These are phyloP conservation scores for Claviceps purpurea DNA, from an alignment of 2,329 filamentous ascomycete genomes.

Conservation along the genomic window DNA sequence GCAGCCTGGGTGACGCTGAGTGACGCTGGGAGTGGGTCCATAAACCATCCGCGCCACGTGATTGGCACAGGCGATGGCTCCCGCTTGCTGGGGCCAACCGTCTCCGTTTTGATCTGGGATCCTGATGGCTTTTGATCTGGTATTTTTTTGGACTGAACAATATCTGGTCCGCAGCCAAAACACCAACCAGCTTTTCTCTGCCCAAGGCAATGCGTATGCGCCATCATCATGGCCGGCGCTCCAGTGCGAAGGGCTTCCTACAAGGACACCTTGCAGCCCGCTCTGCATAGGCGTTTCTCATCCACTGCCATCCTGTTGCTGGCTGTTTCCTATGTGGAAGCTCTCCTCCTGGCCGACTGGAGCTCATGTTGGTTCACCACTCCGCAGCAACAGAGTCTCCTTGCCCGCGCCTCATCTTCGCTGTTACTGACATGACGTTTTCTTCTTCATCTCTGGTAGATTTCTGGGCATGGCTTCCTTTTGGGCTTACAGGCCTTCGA, in stretches of 20 bases:
- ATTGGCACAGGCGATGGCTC: conserved; percentile 6
- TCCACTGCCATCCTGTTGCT: conserved; percentile 60
- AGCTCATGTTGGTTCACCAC: conserved; percentile 45
- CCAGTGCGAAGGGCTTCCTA: conserved; percentile 51
- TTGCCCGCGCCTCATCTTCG: not conserved
- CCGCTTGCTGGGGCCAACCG: not conserved
- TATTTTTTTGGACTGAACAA: not conserved
- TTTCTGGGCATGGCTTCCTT: conserved; percentile 76
- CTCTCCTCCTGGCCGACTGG: conserved; percentile 57
- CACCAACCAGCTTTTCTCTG: conserved; percentile 5
- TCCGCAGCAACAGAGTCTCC: not conserved
- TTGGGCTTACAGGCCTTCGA: conserved; percentile 63
- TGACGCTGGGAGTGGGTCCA: not conserved
- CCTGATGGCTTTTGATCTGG: not conserved
- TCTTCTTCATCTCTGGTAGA: conserved; percentile 30
- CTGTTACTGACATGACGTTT: not conserved
- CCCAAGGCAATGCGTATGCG: conserved; percentile 24
- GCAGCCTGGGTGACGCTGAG: not conserved
- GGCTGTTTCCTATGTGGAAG: conserved; percentile 57
- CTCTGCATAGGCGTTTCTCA: conserved; percentile 75
- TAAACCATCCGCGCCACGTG: conserved; percentile 17
- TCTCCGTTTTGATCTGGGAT: not conserved
- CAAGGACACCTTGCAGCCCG: conserved; percentile 82
- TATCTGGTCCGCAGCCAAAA: not conserved
- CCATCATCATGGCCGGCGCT: conserved; percentile 36